Evolutionary conservation across 2,329 filamentous ascomycete genomes (phyloP).

Genomic region (Fusarium hostae): DNA sequence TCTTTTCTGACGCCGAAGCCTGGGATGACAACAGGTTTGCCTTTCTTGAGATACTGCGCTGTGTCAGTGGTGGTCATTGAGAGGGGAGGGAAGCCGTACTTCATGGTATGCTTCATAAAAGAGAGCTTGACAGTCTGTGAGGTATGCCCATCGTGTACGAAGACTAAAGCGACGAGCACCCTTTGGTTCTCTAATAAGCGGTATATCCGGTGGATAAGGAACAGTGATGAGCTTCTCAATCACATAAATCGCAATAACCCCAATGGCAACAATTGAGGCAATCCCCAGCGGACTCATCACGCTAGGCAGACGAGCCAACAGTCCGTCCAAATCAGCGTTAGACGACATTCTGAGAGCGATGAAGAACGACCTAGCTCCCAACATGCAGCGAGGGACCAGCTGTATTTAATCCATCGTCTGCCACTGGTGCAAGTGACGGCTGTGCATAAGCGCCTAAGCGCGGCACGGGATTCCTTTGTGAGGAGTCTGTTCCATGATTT

Average conservation of each 20-base stretch:
- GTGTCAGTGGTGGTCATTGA: neutral
- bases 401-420: constrained; percentile 4
- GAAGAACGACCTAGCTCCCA: neutral
- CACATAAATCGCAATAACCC: constrained; percentile 20
- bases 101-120: constrained; percentile 48
- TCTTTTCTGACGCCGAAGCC: constrained; percentile 54
- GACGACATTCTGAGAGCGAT: neutral
- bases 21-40: constrained; percentile 55
- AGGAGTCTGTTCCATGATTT: neutral
- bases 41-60: constrained; percentile 54
- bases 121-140: constrained; percentile 46
- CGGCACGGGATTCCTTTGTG: neutral
- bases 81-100: constrained; percentile 9
- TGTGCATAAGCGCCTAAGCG: neutral
- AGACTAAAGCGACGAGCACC: constrained; percentile 46
- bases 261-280: neutral
- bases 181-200: constrained; percentile 43
- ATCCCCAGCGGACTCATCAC: constrained; percentile 28
- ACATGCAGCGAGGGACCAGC: neutral
- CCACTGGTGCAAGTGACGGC: neutral
- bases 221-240: constrained; percentile 33
- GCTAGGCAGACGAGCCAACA: constrained; percentile 10
- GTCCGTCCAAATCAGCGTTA: neutral
- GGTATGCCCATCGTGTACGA: constrained; percentile 45
- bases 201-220: constrained; percentile 43